These are phyloP conservation scores for Kondoa malvinella DNA, from an alignment of 768 basidiomycete species.

Conservation along the genomic window DNA sequence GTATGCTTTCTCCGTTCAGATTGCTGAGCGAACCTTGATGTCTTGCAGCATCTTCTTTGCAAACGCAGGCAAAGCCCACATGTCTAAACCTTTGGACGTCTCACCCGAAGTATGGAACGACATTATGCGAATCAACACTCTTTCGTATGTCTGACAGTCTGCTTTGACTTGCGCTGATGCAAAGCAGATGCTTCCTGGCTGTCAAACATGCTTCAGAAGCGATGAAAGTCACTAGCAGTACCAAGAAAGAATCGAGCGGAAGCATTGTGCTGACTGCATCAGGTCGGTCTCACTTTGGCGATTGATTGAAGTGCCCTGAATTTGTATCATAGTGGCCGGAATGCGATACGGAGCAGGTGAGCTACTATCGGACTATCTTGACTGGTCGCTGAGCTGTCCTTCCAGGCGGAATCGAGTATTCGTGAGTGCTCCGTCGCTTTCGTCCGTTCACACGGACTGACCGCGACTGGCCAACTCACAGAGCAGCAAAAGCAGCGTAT, in stretches of 20 bases:
- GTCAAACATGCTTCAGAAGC: slow-evolving; percentile 69
- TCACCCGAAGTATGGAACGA: slow-evolving; percentile 54
- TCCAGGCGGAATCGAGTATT: slow-evolving; percentile 53
- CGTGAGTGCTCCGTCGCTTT: slow-evolving; percentile 41
- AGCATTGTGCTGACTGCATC: slow-evolving; percentile 76
- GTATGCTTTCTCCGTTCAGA: neutral
- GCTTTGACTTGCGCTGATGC: neutral
- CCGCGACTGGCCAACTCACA: slow-evolving; percentile 9
- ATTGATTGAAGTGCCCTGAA: neutral
- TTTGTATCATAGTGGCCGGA: slow-evolving; percentile 48
- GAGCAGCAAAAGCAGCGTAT: slow-evolving; percentile 57
- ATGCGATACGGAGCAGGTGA: slow-evolving; percentile 60
- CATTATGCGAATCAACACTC: slow-evolving; percentile 55
- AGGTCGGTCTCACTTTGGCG: slow-evolving; percentile 36
- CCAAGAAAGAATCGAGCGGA: slow-evolving; percentile 53
- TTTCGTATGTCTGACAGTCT: slow-evolving; percentile 37
- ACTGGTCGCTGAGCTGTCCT: no score
- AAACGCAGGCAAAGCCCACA: slow-evolving; percentile 39
- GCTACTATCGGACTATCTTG: no score
- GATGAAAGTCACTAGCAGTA: slow-evolving; percentile 54
- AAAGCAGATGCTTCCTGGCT: slow-evolving; percentile 47
- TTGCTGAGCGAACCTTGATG: no score
- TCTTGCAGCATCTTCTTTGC: slow-evolving; percentile 87
- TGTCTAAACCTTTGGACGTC: slow-evolving; percentile 32
- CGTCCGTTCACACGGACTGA: slow-evolving; percentile 3